Evolutionary conservation across 2,329 filamentous ascomycete genomes (phyloP).

Genomic region (Coleophoma eucalyptorum): DNA sequence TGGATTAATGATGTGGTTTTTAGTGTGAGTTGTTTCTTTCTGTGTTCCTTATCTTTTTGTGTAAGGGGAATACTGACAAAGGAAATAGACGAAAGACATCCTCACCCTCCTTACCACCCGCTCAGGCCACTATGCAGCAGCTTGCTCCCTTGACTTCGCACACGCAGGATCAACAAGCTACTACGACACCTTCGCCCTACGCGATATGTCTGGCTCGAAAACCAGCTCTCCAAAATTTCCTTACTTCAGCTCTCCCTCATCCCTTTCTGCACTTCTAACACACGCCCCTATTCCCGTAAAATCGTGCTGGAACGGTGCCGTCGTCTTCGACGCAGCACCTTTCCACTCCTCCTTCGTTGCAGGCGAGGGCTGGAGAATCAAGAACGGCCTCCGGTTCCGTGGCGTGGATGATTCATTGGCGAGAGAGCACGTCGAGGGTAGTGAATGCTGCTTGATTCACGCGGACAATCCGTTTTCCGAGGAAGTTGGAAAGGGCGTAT

Average conservation of each 20-base stretch:
- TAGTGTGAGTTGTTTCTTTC: slow-evolving; percentile 33
- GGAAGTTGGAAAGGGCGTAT: slow-evolving; percentile 46
- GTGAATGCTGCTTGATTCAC: slow-evolving; percentile 76
- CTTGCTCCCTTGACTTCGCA: slow-evolving; percentile 58
- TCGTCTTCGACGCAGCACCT: slow-evolving; percentile 48
- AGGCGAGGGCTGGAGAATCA: neutral
- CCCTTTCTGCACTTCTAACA: slow-evolving; percentile 48
- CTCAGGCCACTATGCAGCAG: slow-evolving; percentile 52
- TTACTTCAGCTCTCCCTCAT: slow-evolving; percentile 48
- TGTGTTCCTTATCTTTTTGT: neutral
- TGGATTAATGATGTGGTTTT: slow-evolving; percentile 62
- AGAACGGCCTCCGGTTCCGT: slow-evolving; percentile 52
- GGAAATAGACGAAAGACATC: slow-evolving; percentile 47
- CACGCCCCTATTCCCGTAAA: slow-evolving; percentile 46
- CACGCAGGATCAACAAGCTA: slow-evolving; percentile 40
- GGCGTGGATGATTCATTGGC: slow-evolving; percentile 61
- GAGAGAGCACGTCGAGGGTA: slow-evolving; percentile 63
- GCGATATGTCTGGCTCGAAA: slow-evolving; percentile 47
- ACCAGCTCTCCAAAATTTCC: slow-evolving; percentile 54
- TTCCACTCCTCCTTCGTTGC: slow-evolving; percentile 36
- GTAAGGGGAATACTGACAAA: too few relatives aligned
- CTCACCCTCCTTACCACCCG: slow-evolving; percentile 51
- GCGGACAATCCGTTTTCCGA: slow-evolving; percentile 59
- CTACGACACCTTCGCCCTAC: slow-evolving; percentile 60
- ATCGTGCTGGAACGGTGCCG: slow-evolving; percentile 56